Evolutionary conservation across 2,329 filamentous ascomycete genomes (phyloP).

Genomic region (Xylaria sp.): DNA sequence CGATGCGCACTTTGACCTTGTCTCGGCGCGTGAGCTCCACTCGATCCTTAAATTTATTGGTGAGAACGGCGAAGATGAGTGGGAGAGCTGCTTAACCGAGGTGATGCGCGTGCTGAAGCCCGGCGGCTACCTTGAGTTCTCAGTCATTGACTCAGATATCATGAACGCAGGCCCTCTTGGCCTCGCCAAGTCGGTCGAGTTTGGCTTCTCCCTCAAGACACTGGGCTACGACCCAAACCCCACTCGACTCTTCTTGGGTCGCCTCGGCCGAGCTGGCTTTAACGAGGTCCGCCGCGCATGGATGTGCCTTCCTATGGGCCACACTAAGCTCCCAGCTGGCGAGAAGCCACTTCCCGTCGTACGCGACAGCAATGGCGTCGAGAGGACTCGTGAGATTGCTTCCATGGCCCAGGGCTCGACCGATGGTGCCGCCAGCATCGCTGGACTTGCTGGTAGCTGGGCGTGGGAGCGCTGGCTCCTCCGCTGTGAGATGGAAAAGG

Average conservation of each 20-base stretch:
- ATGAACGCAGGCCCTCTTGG: slow-evolving; percentile 83
- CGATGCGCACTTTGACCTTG: slow-evolving; percentile 86
- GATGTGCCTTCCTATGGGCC: slow-evolving; percentile 87
- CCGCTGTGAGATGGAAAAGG: slow-evolving; percentile 84
- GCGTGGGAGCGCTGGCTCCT: slow-evolving; percentile 97
- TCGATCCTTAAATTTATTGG: slow-evolving; percentile 80
- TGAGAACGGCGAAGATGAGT: slow-evolving; percentile 81
- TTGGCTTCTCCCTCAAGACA: slow-evolving; percentile 88
- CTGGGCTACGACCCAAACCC: slow-evolving; percentile 89
- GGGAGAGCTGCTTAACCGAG: slow-evolving; percentile 84
- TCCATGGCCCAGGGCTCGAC: slow-evolving; percentile 75
- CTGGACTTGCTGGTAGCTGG: slow-evolving; percentile 86
- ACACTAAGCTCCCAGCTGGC: slow-evolving; percentile 56
- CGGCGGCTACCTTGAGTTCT: slow-evolving; percentile 92
- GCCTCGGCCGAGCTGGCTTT: slow-evolving; percentile 81
- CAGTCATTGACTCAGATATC: slow-evolving; percentile 88
- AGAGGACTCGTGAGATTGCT: slow-evolving; percentile 65
- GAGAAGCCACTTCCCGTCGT: slow-evolving; percentile 49
- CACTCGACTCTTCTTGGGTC: slow-evolving; percentile 81
- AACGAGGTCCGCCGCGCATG: slow-evolving; percentile 84
- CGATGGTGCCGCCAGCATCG: slow-evolving; percentile 76
- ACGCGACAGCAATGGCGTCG: slow-evolving; percentile 51
- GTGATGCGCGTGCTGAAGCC: slow-evolving; percentile 93
- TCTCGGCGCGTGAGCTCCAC: slow-evolving; percentile 89
- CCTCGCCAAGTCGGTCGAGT: slow-evolving; percentile 88